Percentiles rank a stretch among this genome's conserved stretches.
Conservation (phyloP, 2,329 filamentous ascomycete species). For the Aspergillus pseudoglaucus region DNA sequence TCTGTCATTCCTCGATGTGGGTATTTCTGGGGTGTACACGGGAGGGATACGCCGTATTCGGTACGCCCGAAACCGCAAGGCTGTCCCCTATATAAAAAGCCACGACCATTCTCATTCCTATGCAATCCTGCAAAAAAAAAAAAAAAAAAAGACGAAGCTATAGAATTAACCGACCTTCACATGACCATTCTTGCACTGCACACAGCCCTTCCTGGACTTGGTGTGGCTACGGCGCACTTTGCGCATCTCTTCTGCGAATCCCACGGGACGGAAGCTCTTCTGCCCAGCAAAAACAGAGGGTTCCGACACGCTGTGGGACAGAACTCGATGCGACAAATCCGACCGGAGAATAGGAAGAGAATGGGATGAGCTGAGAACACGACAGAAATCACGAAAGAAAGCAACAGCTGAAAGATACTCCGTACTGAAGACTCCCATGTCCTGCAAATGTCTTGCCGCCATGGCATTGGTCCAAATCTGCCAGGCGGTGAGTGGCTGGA, state of each 20-base stretch:
- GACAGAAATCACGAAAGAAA: too few relatives aligned
- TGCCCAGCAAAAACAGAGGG: too few relatives aligned
- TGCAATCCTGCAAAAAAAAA: background rate
- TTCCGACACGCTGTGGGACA: too few relatives aligned
- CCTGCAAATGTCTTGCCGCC: background rate
- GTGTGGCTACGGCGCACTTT: conserved; percentile 27
- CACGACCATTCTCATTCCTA: background rate
- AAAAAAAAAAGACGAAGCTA: background rate
- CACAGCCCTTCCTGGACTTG: conserved; percentile 35
- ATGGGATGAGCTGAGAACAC: too few relatives aligned
- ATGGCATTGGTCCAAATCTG: background rate
- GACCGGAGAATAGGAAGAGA: too few relatives aligned
- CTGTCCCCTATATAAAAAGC: background rate
- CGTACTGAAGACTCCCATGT: too few relatives aligned
- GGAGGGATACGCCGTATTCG: too few relatives aligned
- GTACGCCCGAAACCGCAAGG: background rate
- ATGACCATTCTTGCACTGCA: conserved; percentile 34
- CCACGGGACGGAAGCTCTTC: background rate
- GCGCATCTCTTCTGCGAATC: background rate
- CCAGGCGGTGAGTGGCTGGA: background rate
- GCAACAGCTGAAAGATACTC: too few relatives aligned
- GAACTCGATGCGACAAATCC: too few relatives aligned
- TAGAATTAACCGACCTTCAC: conserved; percentile 26
- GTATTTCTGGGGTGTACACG: too few relatives aligned
- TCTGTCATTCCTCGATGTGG: too few relatives aligned